Conservation (phyloP, 2,329 filamentous ascomycete species). For the Davidsoniella virescens region DNA sequence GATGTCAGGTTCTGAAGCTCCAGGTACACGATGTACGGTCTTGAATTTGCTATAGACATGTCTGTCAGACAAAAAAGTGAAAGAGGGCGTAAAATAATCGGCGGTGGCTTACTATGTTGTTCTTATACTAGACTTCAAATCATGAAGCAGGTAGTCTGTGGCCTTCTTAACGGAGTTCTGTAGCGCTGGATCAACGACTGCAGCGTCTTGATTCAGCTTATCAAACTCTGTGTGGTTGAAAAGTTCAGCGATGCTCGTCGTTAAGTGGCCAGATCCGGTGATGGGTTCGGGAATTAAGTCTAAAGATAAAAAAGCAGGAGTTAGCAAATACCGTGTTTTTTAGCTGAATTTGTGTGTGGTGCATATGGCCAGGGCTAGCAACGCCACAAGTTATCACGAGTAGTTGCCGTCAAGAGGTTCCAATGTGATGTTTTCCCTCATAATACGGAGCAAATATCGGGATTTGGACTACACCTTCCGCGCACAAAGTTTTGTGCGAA, state of each 20-base stretch:
- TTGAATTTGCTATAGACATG: constrained; percentile 34
- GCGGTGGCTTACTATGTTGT: constrained; percentile 43
- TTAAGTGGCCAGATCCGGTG: constrained; percentile 38
- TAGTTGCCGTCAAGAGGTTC: too few species aligned
- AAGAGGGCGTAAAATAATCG: neutral
- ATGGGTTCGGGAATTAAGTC: constrained; percentile 51
- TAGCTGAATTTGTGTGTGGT: too few species aligned
- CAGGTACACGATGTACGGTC: constrained; percentile 16
- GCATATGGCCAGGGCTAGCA: too few species aligned
- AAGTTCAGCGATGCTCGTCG: constrained; percentile 32
- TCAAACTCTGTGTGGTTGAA: constrained; percentile 42
- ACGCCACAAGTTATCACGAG: too few species aligned
- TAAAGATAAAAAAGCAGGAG: constrained; percentile 19
- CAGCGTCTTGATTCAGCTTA: constrained; percentile 54
- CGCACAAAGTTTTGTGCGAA: too few species aligned
- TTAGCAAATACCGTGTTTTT: too few species aligned
- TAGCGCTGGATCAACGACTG: constrained; percentile 32
- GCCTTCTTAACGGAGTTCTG: constrained; percentile 55
- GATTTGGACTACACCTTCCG: too few species aligned
- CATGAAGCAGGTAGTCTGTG: constrained; percentile 55
- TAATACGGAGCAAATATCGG: too few species aligned
- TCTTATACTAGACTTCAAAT: constrained; percentile 55
- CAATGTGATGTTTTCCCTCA: neutral
- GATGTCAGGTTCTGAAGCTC: constrained; percentile 5
- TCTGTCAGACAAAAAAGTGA: constrained; percentile 16